Base-by-base conservation (phyloP, 352 stramenopile genomes). In the Phytopythium ostracodes region DNA sequence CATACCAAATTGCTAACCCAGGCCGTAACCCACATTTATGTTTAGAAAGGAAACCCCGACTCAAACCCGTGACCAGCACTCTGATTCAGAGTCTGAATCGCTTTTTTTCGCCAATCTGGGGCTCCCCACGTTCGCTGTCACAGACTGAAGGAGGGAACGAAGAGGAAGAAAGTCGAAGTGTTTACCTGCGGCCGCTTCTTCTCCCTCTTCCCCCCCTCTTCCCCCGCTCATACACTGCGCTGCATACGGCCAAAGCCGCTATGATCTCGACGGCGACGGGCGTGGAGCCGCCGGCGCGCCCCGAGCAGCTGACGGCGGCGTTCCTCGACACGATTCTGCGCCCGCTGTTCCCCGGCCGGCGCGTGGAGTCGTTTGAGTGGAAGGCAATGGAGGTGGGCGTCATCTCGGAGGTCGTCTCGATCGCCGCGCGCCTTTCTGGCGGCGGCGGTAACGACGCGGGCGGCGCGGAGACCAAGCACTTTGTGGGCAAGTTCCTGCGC, bases 401-500 rank as follows among this genome's bases (percentile, higher is more conserved):
- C 29, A 88, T 94, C 62, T 89, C 83, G 8, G 80, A 91, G 40
- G 85, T 94, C 18, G 81, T 91, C 27, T 71, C 73, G 15, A 72
- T 89, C 42, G 64, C 60, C 0, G 70, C 79, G 27, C 44, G 64
- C 29, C 57, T 92, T 14, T n/a, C 12, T 1, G 10, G 12, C 8
- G 12, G 56, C 54, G 50, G 9, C 31, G 24, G 7, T 36, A 60
- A 25, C 43, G 50, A 68, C 15, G 47, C 40, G 20, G 43, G 61
- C 9, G 65, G 14, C 43, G 51, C 63, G 11, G 44, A 69, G 56
- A 60, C 25, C 22, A 72, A 62, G 47, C 63, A 74, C 20, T 75
- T 89, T 18, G 79, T 94, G 42, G 81, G 77, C 42, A 94, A 94
- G 66, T 94, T 92, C 49, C 59, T 89, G 60, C 81, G 85, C 0